Base-by-base conservation (phyloP, 352 stramenopile genomes). In the Globisporangium iwayamae region DNA sequence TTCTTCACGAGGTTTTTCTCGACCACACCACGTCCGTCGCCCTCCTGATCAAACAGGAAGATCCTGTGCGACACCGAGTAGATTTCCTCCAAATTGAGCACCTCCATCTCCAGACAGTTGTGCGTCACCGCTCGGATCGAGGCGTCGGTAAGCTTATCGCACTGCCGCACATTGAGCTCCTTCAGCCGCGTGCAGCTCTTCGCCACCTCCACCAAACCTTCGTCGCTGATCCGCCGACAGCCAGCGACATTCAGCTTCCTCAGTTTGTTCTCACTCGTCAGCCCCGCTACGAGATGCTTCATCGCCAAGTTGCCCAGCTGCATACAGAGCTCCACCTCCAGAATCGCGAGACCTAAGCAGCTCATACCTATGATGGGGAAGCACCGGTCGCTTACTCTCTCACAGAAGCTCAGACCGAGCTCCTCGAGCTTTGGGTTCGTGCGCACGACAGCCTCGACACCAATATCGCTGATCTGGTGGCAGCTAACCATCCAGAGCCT, bases 1-100 rank as follows among this genome's bases (percentile, higher is more conserved):
- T 83, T 83, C 7, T 63, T 68, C 1, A 85, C 60, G 67, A 98
- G 71, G n/a, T 87, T 78, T 53, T 91, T 90, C 39, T 97, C 82
- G 6, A 93, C 87, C 32, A 83, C 72, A 14, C 67, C 79, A 10
- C 93, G 81, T 0, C 89, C 90, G 51, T 98, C 93, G 13, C 75
- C 71, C 69, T 85, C 77, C 52, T 90, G 75, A 57, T 97, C 88
- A 63, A 96, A 97, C 18, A 86, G 52, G 56, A 98, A 97, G 9
- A 87, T 66, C 62, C 72, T 84, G 66, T 93, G 81, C 3, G 81
- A 90, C 14, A 90, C 55, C 0, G 73, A 57, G 25, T 70, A 73
- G 28, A 97, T 63, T 14, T 97, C 93, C 56, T 96, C 83, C n/a
- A 97, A 60, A 36, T 91, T 84, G 13, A 97, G 64, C 4, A 63